A percentile compares a stretch with the other conserved stretches of the same genome.
Evolutionary conservation across 2,329 filamentous ascomycete species (phyloP).

Genomic region (Penicillium sp.): DNA sequence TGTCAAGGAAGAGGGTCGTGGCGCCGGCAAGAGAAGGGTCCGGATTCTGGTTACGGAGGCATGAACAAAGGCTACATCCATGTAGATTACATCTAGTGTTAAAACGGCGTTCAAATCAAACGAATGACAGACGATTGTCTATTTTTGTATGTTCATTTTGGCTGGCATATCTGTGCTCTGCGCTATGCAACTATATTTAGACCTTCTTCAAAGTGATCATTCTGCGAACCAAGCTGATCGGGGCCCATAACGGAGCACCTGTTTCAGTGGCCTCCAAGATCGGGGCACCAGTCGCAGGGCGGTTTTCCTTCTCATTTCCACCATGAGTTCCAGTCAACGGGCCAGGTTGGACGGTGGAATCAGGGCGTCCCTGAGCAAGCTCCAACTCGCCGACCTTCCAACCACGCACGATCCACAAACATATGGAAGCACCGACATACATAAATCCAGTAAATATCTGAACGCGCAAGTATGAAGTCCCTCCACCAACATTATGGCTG

Average conservation of each 20-base stretch:
- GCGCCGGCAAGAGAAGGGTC: constrained; percentile 78
- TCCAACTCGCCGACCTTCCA: constrained; percentile 35
- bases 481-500: constrained; percentile 25
- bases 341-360: constrained; percentile 5
- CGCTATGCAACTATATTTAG: constrained; percentile 8
- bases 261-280: not conserved
- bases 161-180: not conserved
- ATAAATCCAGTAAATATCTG: constrained; percentile 54
- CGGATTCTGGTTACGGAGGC: constrained; percentile 36
- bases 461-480: constrained; percentile 32
- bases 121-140: not conserved
- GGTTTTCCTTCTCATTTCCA: constrained; percentile 10
- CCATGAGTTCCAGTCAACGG: constrained; percentile 12
- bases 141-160: not conserved
- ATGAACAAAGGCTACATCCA: constrained; percentile 10
- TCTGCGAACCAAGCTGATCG: constrained; percentile 21
- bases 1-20: constrained; percentile 69
- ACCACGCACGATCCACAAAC: constrained; percentile 35
- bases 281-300: constrained; percentile 2
- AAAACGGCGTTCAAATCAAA: constrained; percentile 7
- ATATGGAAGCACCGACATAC: constrained; percentile 50
- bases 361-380: constrained; percentile 5
- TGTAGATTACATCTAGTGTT: constrained; percentile 11
- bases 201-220: constrained; percentile 29
- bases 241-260: constrained; percentile 21